phyloP scores from a whole-genome alignment of 768 basidiomycete species.

The Amanita jacksonii region DNA sequence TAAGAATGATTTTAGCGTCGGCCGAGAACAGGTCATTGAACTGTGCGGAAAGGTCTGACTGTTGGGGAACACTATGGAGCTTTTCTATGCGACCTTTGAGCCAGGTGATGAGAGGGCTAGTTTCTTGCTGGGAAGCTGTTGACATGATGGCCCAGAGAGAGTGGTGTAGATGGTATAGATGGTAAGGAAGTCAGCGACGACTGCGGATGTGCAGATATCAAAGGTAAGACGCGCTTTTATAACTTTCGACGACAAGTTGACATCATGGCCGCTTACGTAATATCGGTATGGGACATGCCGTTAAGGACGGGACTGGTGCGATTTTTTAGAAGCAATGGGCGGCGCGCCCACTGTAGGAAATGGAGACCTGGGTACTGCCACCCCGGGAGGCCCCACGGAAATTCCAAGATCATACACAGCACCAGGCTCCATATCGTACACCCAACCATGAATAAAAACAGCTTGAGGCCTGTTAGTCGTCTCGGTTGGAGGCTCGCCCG shows the following conservation, averaged over 20 bases:
- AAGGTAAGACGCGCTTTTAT: background rate
- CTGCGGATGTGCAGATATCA: background rate
- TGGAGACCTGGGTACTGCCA: slow-evolving; percentile 11
- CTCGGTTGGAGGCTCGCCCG: background rate
- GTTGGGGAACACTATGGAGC: background rate
- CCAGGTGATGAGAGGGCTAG: background rate
- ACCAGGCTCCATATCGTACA: slow-evolving; percentile 18
- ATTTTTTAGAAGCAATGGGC: too few relatives aligned
- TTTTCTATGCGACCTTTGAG: background rate
- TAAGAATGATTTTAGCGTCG: slow-evolving; percentile 1
- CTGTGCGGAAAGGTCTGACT: background rate
- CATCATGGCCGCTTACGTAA: background rate
- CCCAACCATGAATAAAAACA: slow-evolving; percentile 18
- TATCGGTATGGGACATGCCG: too few relatives aligned
- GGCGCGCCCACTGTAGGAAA: slow-evolving; percentile 10
- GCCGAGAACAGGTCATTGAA: background rate
- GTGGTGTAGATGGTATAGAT: background rate
- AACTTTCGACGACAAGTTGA: background rate
- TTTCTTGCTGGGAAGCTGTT: too few relatives aligned
- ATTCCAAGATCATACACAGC: slow-evolving; percentile 16
- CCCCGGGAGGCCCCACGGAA: slow-evolving; percentile 15
- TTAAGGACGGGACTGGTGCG: too few relatives aligned
- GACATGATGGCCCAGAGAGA: background rate
- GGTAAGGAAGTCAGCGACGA: background rate
- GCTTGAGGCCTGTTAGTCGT: too few relatives aligned